Percentiles rank a stretch among this genome's conserved stretches.
Conservation (phyloP, 2,329 filamentous ascomycete genomes). For the Penicillium polonicum region DNA sequence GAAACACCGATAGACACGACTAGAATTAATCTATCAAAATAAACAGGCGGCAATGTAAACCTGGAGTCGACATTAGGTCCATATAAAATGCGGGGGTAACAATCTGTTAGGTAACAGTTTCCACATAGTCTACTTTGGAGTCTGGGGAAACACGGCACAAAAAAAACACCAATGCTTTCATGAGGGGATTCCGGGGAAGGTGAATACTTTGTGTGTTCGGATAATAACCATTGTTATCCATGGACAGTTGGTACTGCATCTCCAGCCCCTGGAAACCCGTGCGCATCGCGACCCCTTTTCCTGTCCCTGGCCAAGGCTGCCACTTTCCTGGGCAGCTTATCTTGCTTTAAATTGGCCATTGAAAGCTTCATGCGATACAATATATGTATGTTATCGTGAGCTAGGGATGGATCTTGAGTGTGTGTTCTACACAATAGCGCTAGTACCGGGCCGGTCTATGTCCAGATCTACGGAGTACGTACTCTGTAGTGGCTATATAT, state of each 20-base stretch:
- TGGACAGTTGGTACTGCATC: neutral
- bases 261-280: neutral
- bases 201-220: neutral
- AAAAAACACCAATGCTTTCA: neutral
- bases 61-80: conserved; percentile 8
- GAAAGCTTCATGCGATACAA: neutral
- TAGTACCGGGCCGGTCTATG: neutral
- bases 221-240: neutral
- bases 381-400: no score
- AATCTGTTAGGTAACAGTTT: conserved; percentile 35
- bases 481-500: neutral
- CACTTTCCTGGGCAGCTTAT: neutral
- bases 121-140: conserved; percentile 17
- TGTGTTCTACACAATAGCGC: neutral
- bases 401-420: no score
- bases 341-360: neutral
- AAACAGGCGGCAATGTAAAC: neutral
- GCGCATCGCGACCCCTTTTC: neutral
- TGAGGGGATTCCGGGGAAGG: neutral
- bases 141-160: conserved; percentile 8
- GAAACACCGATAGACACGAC: neutral
- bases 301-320: neutral
- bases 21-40: neutral
- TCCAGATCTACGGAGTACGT: neutral
- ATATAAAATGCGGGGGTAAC: conserved; percentile 27